Base-by-base conservation (phyloP, 345 rosid genomes). In the Combretum micranthum region DNA sequence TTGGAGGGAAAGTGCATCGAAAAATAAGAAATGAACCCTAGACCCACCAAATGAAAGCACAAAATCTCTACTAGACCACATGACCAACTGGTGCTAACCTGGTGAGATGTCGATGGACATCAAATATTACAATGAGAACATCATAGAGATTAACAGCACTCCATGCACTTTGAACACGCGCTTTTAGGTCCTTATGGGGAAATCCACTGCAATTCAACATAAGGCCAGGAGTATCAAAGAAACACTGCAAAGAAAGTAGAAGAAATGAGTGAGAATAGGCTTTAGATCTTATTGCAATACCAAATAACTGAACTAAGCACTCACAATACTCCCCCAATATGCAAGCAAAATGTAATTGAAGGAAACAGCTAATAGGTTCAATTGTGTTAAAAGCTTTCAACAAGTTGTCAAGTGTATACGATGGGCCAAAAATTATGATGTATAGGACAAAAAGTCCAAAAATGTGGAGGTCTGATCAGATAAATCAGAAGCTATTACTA, bases 221-320 rank as follows among this genome's bases (percentile, higher is more conserved):
- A 8, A 87, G 63, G 44, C 99, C 99, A 15, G 97, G 97, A 20
- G 97, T 93, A 75, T 93, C 99, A 52, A 93, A 89, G 75, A 93
- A 82, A 64, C 97, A 83, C 97, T 92, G 74, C 78, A 71, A 17
- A 57, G 25, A 20, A 48, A 45, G 56, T 15, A 44, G 20, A 51
- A 17, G 39, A n/a, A 54, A 37, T 57, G 47, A 71, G 62, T 47
- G 18, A 2, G 53, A 53, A 23, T 26, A 54, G 5, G 26, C 19
- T 47, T 49, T 21, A 45, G 15, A 50, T 20, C 53, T 20, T 50
- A 15, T 13, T 43, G 49, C 13, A 52, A 46, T 66, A 62, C 37
- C 23, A 17, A 46, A 46, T 2, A 20, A 4, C 20, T 50, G 15
- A 50, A 19, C 21, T 50, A 22, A 20, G 2, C 21, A 22, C 21